phyloP scores from a whole-genome alignment of 305 asterid species.

The Fraxinus floribunda region DNA sequence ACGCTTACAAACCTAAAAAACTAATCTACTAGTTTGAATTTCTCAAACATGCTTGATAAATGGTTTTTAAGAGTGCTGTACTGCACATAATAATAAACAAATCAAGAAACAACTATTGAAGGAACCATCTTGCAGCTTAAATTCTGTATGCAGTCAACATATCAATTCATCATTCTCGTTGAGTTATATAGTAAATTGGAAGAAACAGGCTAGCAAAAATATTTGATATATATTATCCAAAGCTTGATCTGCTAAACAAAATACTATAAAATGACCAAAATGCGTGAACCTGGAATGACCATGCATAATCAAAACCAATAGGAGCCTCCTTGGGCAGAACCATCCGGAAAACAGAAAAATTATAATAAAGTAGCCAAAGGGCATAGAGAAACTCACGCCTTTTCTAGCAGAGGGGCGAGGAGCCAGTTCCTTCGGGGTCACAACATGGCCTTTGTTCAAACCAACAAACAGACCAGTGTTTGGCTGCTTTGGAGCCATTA shows the following conservation, averaged over 20 bases:
- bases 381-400: conserved; percentile 12
- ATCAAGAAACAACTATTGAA: neutral
- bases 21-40: neutral
- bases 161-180: neutral
- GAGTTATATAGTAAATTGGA: neutral
- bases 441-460: conserved; percentile 27
- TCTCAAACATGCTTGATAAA: neutral
- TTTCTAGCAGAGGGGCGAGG: conserved; percentile 35
- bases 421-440: conserved; percentile 28
- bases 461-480: conserved; percentile 32
- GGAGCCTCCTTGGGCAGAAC: neutral
- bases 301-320: neutral
- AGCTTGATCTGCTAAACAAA: neutral
- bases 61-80: neutral
- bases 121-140: neutral
- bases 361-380: neutral
- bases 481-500: conserved; percentile 33
- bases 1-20: neutral
- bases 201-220: neutral
- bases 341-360: neutral
- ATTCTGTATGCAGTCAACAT: neutral
- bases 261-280: neutral
- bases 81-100: neutral
- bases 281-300: neutral
- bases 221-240: neutral